Evolutionary conservation across 2,329 filamentous ascomycete genomes (phyloP).

Genomic region (Amesomyces nigricolor): DNA sequence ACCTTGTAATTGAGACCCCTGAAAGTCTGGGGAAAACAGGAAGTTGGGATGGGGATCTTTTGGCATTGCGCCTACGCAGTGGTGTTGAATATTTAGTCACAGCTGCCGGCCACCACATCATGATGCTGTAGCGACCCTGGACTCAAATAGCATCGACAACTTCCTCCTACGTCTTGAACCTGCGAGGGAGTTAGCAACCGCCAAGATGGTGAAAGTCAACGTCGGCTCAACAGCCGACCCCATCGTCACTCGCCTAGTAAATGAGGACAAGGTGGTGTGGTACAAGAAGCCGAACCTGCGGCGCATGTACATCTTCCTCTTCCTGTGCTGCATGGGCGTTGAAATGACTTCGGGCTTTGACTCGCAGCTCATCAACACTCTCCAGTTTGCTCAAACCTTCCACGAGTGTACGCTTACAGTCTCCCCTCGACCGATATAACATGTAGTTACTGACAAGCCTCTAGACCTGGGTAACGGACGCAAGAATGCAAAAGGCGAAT

Average conservation of each 20-base stretch:
- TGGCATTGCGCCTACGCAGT: no score
- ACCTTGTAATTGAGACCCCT: no score
- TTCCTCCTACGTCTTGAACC: background rate
- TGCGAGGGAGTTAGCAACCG: background rate
- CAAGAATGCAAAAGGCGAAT: conserved; percentile 45
- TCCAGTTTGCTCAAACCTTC: conserved; percentile 37
- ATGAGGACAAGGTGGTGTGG: conserved; percentile 42
- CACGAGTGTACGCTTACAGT: conserved; percentile 30
- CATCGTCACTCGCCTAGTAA: conserved; percentile 32
- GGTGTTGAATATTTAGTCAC: no score
- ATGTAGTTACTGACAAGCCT: background rate
- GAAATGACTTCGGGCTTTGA: conserved; percentile 46
- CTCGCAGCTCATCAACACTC: conserved; percentile 41
- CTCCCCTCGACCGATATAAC: background rate
- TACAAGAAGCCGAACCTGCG: conserved; percentile 55
- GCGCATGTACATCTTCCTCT: conserved; percentile 50
- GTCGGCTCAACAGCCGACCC: background rate
- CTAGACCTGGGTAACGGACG: conserved; percentile 41
- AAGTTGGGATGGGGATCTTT: no score
- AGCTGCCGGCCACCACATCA: no score
- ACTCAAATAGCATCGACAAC: no score
- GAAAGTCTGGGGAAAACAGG: no score
- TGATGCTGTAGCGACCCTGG: no score
- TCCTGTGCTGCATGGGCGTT: conserved; percentile 56
- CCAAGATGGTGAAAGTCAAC: background rate